Evolutionary conservation across 164 flowering plant species (phyloP).

Genomic region (Tetracentron sinense): DNA sequence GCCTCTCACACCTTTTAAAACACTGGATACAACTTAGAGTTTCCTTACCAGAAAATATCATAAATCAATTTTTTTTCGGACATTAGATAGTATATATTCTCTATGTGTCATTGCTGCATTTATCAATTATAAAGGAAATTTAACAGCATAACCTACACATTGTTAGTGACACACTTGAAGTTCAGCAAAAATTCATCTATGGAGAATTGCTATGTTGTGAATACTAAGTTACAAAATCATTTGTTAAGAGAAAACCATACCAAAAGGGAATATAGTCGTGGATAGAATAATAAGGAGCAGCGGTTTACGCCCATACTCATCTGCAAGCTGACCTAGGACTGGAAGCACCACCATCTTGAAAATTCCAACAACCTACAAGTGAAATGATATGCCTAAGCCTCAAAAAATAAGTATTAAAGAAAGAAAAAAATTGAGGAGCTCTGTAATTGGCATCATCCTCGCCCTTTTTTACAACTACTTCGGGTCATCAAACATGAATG

Average conservation of each 20-base stretch:
- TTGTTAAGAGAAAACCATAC: slow-evolving; percentile 32
- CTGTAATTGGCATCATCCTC: background rate
- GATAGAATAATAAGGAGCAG: slow-evolving; percentile 67
- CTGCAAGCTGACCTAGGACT: slow-evolving; percentile 79
- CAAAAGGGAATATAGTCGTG: slow-evolving; percentile 66
- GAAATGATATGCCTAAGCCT: slow-evolving; percentile 8
- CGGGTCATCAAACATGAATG: background rate
- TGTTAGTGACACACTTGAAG: background rate
- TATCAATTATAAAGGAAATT: background rate
- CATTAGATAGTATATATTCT: background rate
- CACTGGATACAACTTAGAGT: too few relatives aligned
- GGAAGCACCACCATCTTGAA: slow-evolving; percentile 84
- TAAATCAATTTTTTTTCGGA: too few relatives aligned
- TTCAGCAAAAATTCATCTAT: too few relatives aligned
- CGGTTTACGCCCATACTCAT: slow-evolving; percentile 89
- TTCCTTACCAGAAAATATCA: too few relatives aligned
- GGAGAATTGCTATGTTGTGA: background rate
- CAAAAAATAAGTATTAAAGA: background rate
- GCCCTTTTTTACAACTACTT: background rate
- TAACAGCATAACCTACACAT: background rate
- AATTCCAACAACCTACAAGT: slow-evolving; percentile 65
- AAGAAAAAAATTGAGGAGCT: background rate
- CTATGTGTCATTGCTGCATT: background rate
- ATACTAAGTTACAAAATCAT: background rate
- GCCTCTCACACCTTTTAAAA: too few relatives aligned